Percentiles rank a stretch among this genome's conserved stretches.
Conservation (phyloP, 176 grass and related monocot species). For the Microstegium vimineum region DNA sequence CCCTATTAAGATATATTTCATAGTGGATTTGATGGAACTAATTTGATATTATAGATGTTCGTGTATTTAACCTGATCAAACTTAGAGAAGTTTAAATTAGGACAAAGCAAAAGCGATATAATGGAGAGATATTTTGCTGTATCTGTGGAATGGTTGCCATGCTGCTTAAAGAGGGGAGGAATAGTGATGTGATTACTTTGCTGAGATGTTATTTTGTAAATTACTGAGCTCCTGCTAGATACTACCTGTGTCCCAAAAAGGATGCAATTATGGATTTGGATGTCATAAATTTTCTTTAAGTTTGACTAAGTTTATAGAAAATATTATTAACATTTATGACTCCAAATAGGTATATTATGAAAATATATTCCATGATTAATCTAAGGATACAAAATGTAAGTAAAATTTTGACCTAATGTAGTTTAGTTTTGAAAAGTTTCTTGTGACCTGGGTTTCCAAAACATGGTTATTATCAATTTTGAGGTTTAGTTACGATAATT, state of each 20-base stretch:
- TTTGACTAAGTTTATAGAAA: background rate
- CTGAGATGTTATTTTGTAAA: background rate
- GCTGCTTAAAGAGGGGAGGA: background rate
- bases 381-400: background rate
- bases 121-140: background rate
- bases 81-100: background rate
- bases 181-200: background rate
- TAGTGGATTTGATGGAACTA: background rate
- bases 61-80: background rate
- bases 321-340: background rate
- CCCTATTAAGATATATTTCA: background rate
- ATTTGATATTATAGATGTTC: background rate
- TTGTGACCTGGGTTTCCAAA: background rate
- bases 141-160: background rate
- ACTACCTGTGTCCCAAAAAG: background rate
- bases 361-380: background rate
- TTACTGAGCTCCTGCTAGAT: background rate
- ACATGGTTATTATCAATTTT: background rate
- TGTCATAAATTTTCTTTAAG: background rate
- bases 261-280: background rate
- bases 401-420: background rate
- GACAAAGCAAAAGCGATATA: background rate
- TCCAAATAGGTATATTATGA: too few relatives aligned
- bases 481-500: background rate
- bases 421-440: background rate